Evolutionary conservation across 345 rosid genomes (phyloP), one percentile per base, ranked within the genome.

Genomic region (Streptanthus diversifolius): DNA sequence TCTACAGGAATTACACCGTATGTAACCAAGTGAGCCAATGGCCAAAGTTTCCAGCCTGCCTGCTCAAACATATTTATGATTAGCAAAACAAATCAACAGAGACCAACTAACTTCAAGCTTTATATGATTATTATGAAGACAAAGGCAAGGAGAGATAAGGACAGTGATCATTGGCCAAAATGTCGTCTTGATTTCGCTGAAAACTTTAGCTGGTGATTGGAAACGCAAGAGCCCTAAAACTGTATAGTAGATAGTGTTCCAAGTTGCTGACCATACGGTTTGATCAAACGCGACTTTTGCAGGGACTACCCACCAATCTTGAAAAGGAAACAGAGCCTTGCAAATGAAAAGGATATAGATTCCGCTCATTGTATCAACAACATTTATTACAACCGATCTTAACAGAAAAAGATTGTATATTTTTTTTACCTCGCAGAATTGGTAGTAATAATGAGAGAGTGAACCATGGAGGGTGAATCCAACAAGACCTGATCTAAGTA

Each of bases 41-140:
- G 97, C 98, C 98, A 90, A 37, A 93, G 92, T 79, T 88, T 93
- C 97, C 97, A 93, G 30, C 96, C 97, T 21, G 96, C 96, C 96
- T 93, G 88, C 52, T 70, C 7, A 64, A 30, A 47, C 48, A 59
- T 13, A 37, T 37, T 17, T 1, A 57, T 36, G 35, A 74, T 66
- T 9, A 3, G 30, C 4, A 32, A 55, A 8, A 12, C 1, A 17
- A n/a, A 45, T 8, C 14, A 51, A 40, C 8, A 30, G 44, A 52
- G 44, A 52, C 27, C 8, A 32, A 73, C 10, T 7, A 33, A 73
- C 10, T 53, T 53, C n/a, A n/a, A 60, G 48, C 55, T 15, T 49
- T 15, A 15, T 22, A 25, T 18, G 39, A 22, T 7, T 7, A 53
- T 79, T 11, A 56, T 77, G 9, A 29, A 55, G 18, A 41, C 13